These are phyloP conservation scores for Lecanicillium sp. DNA, from an alignment of 2,329 filamentous ascomycete species.

Conservation along the genomic window DNA sequence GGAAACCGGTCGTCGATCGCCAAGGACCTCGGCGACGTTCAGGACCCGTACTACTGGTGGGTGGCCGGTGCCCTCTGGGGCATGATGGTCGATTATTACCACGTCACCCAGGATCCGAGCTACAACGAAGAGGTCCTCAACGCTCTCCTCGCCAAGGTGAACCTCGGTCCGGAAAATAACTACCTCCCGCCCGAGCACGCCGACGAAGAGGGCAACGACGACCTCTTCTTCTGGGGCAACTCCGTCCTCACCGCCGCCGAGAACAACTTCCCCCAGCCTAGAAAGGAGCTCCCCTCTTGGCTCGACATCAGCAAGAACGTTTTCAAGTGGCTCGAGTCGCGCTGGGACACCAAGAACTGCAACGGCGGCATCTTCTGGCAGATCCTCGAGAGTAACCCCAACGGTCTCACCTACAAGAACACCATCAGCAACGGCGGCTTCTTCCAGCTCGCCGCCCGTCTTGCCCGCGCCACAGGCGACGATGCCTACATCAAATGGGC, in stretches of 20 bases:
- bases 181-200: slow-evolving; percentile 53
- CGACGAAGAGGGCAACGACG: slow-evolving; percentile 60
- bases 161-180: slow-evolving; percentile 51
- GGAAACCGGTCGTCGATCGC: slow-evolving; percentile 40
- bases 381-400: slow-evolving; percentile 62
- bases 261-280: slow-evolving; percentile 51
- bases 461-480: slow-evolving; percentile 64
- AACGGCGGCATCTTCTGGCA: slow-evolving; percentile 69
- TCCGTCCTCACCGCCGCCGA: slow-evolving; percentile 59
- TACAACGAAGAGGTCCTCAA: slow-evolving; percentile 56
- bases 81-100: slow-evolving; percentile 63
- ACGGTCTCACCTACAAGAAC: slow-evolving; percentile 72
- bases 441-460: slow-evolving; percentile 72
- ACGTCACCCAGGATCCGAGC: slow-evolving; percentile 55
- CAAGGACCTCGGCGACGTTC: slow-evolving; percentile 55
- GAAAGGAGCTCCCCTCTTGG: slow-evolving; percentile 48
- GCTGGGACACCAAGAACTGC: slow-evolving; percentile 63
- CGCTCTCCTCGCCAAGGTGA: slow-evolving; percentile 50
- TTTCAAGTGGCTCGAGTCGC: slow-evolving; percentile 59
- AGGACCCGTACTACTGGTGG: slow-evolving; percentile 65
- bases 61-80: slow-evolving; percentile 60
- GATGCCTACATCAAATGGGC: slow-evolving; percentile 63
- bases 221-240: slow-evolving; percentile 63
- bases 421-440: slow-evolving; percentile 71
- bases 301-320: slow-evolving; percentile 58